These are phyloP conservation scores for Loxodes magnus DNA, from an alignment of 73 alveolate genomes.

Conservation along the genomic window DNA sequence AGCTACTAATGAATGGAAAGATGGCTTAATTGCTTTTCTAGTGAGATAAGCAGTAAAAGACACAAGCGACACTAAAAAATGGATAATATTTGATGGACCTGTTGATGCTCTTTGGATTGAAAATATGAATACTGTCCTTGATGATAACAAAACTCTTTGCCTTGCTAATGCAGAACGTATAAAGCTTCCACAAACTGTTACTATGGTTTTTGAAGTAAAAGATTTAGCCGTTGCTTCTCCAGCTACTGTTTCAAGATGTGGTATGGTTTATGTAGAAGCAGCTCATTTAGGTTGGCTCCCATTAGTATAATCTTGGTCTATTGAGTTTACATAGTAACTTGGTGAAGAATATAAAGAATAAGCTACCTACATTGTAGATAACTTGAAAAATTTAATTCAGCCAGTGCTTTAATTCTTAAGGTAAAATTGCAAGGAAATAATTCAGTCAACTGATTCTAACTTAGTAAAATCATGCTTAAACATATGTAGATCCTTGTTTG, in stretches of 20 bases:
- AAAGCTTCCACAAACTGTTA: slow-evolving; percentile 96
- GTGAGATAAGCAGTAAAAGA: slow-evolving; percentile 96
- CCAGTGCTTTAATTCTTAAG: slow-evolving; percentile 71
- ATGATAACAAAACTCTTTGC: slow-evolving; percentile 98
- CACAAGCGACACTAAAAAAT: slow-evolving; percentile 91
- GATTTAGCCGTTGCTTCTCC: slow-evolving; percentile 99
- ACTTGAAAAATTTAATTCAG: slow-evolving; percentile 33
- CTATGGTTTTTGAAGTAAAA: slow-evolving; percentile 98
- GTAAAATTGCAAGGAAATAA: slow-evolving; percentile 90
- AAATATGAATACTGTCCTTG: slow-evolving; percentile 98
- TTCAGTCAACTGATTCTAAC: slow-evolving; percentile 79
- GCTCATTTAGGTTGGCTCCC: slow-evolving; percentile 99
- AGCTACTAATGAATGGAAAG: slow-evolving; percentile 97
- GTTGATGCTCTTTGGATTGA: slow-evolving; percentile 92
- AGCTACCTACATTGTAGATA: slow-evolving; percentile 42
- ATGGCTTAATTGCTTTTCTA: slow-evolving; percentile 94
- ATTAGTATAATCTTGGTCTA: slow-evolving; percentile 75
- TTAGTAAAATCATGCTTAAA: slow-evolving; percentile 85
- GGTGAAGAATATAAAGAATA: slow-evolving; percentile 26
- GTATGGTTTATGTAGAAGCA: slow-evolving; percentile 99
- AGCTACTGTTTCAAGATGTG: slow-evolving; percentile 99
- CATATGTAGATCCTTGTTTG: slow-evolving; percentile 65
- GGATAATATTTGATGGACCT: slow-evolving; percentile 90
- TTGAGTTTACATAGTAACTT: slow-evolving; percentile 44
- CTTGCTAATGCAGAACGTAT: slow-evolving; percentile 94